Evolutionary conservation across 2,329 filamentous ascomycete genomes (phyloP), one percentile per base, ranked within the genome.

Genomic region (Sodiomyces alkalinus): DNA sequence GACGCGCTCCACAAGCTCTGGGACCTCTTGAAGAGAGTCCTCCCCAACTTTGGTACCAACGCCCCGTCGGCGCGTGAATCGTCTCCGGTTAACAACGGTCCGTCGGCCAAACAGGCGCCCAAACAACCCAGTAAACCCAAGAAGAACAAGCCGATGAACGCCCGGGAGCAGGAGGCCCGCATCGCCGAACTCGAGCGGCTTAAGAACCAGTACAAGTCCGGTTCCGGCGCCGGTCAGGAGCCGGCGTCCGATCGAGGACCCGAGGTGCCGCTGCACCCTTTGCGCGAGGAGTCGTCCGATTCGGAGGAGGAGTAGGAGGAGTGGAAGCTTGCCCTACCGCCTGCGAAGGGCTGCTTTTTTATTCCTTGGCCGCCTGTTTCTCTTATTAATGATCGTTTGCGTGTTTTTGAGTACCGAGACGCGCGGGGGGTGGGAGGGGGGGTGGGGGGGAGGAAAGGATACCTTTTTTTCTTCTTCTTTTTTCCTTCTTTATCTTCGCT

Each of bases 131-230:
- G 54, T 37, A 72, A 73, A 49, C 68, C 67, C 29, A 74, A 74
- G 56, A 78, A 78, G 60, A 79, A 80, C 50, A 80, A 80, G 58
- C 75, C 75, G 2, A 80, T 80, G 75, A 74, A 68, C 46, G 76
- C 75, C 37, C 56, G 58, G 14, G 74, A 80, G 49, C 75, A 80
- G 47, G 73, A 79, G 41, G 62, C 64, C 16, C 69, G 67, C 31
- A 78, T 80, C 40, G 59, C 63, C 17, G 58, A 68, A 42, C 58
- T 80, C 26, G 62, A 66, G 39, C 60, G 62, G 33, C 60, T 71
- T 35, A 52, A 68, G 21, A 55, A 55, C 22, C 42, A 56, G 32
- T 58, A 56, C 35, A 50, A 46, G 33, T 41, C 44, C 5, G n/a
- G n/a, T n/a, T n/a, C n/a, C n/a, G n/a, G n/a, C n/a, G 51, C 48